phyloP scores from a whole-genome alignment of 2,329 filamentous ascomycete genomes.

The Lachnellula hyalina region DNA sequence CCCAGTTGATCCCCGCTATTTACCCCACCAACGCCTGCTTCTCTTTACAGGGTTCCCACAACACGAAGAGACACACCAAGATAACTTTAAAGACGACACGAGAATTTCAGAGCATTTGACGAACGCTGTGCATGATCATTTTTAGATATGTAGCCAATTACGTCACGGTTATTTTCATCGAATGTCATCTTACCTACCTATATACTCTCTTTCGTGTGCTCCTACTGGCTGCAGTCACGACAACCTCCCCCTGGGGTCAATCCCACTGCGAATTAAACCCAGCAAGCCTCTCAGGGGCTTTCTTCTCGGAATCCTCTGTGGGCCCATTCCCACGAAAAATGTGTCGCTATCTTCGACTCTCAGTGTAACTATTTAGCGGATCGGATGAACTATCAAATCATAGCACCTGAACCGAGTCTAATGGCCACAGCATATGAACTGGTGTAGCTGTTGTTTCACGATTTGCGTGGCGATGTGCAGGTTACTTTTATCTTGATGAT shows the following conservation, averaged over 20 bases:
- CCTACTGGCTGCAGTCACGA: too few relatives aligned
- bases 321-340: background rate
- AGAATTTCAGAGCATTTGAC: background rate
- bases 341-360: background rate
- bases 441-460: constrained; percentile 13
- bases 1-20: background rate
- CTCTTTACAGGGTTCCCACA: background rate
- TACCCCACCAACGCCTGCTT: background rate
- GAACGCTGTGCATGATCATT: background rate
- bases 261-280: background rate
- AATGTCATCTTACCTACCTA: too few relatives aligned
- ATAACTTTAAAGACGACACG: background rate
- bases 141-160: background rate
- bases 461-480: constrained; percentile 3
- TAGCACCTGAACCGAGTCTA: background rate
- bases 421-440: background rate
- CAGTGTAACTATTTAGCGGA: constrained; percentile 3
- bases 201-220: too few relatives aligned
- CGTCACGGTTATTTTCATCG: too few relatives aligned
- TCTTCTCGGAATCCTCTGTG: constrained; percentile 2
- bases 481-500: constrained; percentile 1
- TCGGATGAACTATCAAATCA: background rate
- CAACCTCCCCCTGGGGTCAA: too few relatives aligned
- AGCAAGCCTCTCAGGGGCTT: constrained; percentile 3
- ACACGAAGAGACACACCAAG: too few relatives aligned